phyloP scores from a whole-genome alignment of 2,329 filamentous ascomycete genomes.

The Beauveria australis region DNA sequence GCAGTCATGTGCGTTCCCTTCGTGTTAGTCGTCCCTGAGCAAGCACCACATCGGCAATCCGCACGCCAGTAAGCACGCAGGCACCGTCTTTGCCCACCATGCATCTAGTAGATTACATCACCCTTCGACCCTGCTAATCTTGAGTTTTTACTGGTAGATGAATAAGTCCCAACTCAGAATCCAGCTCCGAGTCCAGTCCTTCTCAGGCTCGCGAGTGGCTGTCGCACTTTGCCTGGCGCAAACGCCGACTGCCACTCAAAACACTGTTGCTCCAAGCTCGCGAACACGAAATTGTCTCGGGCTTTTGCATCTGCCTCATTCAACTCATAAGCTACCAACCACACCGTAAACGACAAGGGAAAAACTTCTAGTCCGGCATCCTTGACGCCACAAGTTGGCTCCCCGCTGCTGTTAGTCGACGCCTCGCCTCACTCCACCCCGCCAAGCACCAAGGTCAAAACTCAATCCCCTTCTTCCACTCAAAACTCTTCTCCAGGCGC shows the following conservation, averaged over 20 bases:
- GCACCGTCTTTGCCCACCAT: neutral
- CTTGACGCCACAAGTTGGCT: slow-evolving; percentile 1
- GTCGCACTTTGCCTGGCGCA: neutral
- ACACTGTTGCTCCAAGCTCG: neutral
- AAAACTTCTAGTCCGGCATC: neutral
- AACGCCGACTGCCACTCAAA: neutral
- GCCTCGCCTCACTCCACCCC: neutral
- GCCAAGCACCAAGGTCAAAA: neutral
- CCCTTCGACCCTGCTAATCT: no score
- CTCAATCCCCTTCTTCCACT: neutral
- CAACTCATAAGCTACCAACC: neutral
- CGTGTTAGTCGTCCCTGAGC: neutral
- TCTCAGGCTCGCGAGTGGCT: neutral
- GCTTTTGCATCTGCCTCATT: neutral
- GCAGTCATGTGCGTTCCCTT: neutral
- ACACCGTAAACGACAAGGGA: neutral
- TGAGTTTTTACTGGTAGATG: neutral
- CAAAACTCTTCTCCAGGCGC: slow-evolving; percentile 1
- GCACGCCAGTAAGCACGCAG: neutral
- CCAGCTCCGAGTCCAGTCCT: neutral
- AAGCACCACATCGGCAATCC: neutral
- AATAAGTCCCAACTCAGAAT: neutral
- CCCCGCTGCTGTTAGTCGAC: neutral
- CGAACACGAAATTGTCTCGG: neutral
- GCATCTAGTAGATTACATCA: neutral